A percentile compares a stretch with the other conserved stretches of the same genome.
These are phyloP conservation scores for Clarireedia paspali DNA, from an alignment of 2,329 filamentous ascomycete species.

Conservation along the genomic window DNA sequence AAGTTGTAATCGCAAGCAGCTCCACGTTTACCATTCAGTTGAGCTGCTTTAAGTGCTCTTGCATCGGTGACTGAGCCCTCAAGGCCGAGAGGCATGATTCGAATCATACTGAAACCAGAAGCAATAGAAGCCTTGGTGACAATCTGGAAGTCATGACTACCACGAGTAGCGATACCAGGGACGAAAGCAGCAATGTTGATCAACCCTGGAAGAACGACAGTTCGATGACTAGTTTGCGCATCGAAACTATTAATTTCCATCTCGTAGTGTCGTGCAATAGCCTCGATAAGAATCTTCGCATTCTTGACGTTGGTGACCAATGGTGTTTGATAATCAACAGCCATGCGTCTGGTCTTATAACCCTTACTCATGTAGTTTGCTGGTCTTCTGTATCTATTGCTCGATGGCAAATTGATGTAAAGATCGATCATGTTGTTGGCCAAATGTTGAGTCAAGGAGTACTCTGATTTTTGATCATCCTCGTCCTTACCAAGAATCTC, in stretches of 20 bases:
- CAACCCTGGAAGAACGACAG: constrained; percentile 63
- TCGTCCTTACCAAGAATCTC: constrained; percentile 74
- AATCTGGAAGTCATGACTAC: constrained; percentile 59
- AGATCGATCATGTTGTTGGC: constrained; percentile 93
- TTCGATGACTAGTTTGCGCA: constrained; percentile 83
- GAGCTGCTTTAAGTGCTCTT: constrained; percentile 61
- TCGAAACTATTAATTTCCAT: constrained; percentile 78
- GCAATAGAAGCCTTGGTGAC: constrained; percentile 68
- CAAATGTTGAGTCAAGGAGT: constrained; percentile 92
- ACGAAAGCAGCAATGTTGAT: constrained; percentile 78
- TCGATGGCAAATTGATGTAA: constrained; percentile 99
- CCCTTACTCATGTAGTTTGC: constrained; percentile 99
- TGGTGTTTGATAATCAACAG: constrained; percentile 89
- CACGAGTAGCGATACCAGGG: constrained; percentile 58
- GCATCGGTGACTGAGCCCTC: constrained; percentile 68
- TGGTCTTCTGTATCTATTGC: constrained; percentile 91
- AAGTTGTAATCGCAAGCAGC: constrained; percentile 74
- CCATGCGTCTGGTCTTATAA: constrained; percentile 94
- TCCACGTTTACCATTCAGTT: constrained; percentile 60
- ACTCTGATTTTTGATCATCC: constrained; percentile 86
- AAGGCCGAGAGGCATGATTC: constrained; percentile 68
- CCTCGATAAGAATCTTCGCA: constrained; percentile 93
- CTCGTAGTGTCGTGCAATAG: constrained; percentile 81
- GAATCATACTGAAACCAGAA: constrained; percentile 72
- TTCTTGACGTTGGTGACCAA: constrained; percentile 99